A percentile compares a stretch with the other conserved stretches of the same genome.
Evolutionary conservation across 2,329 filamentous ascomycete genomes (phyloP).

Genomic region (Ophiognomonia clavigignenti-juglandacearum): DNA sequence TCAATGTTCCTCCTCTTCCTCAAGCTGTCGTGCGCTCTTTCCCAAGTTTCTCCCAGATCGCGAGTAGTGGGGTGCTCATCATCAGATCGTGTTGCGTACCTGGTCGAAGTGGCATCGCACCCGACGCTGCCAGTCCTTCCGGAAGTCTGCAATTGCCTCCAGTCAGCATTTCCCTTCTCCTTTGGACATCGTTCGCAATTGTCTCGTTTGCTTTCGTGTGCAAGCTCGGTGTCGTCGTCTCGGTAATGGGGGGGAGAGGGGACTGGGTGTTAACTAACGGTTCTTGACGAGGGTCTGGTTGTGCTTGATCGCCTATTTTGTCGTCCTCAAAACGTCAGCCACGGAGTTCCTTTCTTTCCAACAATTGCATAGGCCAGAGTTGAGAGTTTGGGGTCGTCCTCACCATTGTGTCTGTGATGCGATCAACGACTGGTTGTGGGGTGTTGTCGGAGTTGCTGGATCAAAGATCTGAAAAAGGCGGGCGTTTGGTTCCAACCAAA

Average conservation of each 20-base stretch:
- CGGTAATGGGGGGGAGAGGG: conserved; percentile 22
- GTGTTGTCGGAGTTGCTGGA: not conserved
- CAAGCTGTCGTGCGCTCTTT: not conserved
- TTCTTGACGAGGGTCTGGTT: conserved; percentile 98
- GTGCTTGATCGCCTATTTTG: conserved; percentile 89
- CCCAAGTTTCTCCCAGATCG: conserved; percentile 18
- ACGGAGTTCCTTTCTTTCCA: conserved; percentile 19
- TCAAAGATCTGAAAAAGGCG: no score
- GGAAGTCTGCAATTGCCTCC: conserved; percentile 68
- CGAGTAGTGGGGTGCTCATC: not conserved
- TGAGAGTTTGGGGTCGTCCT: conserved; percentile 21
- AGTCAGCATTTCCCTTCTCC: conserved; percentile 30
- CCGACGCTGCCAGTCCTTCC: conserved; percentile 99
- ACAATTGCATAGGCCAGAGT: no score
- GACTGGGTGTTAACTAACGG: conserved; percentile 60
- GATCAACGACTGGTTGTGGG: conserved; percentile 36
- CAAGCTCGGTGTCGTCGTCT: conserved; percentile 20
- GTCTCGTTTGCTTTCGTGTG: conserved; percentile 24
- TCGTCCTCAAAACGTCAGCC: conserved; percentile 25
- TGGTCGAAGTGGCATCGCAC: conserved; percentile 99
- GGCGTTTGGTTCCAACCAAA: conserved; percentile 10
- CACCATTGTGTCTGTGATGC: conserved; percentile 51
- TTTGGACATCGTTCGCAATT: not conserved
- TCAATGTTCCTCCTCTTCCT: not conserved
- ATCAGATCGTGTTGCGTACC: conserved; percentile 55